Evolutionary conservation across 2,329 filamentous ascomycete species (phyloP).

Genomic region (Diaporthe vexans): DNA sequence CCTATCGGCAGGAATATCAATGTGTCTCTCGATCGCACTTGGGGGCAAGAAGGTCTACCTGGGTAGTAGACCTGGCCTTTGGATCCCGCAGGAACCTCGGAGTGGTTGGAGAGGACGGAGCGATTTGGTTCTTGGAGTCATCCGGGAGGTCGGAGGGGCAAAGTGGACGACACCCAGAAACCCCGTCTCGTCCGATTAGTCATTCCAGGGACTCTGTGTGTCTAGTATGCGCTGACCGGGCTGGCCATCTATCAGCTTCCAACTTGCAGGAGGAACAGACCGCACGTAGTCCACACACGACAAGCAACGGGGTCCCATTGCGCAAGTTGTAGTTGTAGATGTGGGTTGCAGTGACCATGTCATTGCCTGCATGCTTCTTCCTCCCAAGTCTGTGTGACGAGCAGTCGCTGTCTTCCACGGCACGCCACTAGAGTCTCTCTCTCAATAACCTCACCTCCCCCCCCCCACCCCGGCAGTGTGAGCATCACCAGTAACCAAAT

Average conservation of each 20-base stretch:
- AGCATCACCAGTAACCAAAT: neutral
- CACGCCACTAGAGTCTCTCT: neutral
- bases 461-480: too few relatives aligned
- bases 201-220: neutral
- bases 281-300: neutral
- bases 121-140: neutral
- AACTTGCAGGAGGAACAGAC: neutral
- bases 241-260: slow-evolving; percentile 1
- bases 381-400: neutral
- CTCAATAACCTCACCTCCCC: neutral
- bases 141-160: slow-evolving; percentile 28
- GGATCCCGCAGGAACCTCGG: slow-evolving; percentile 34
- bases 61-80: slow-evolving; percentile 34
- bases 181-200: slow-evolving; percentile 17
- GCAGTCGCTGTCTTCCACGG: neutral
- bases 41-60: slow-evolving; percentile 30
- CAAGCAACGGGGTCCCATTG: neutral
- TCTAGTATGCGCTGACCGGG: neutral
- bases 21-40: neutral
- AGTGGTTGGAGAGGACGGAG: slow-evolving; percentile 11
- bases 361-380: neutral
- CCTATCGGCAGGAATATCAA: neutral
- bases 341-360: neutral
- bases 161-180: slow-evolving; percentile 7
- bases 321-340: neutral